Percentiles rank a stretch among this genome's conserved stretches.
Conservation (phyloP, 208 protist genomes). For the Wallacemonas sp. region DNA sequence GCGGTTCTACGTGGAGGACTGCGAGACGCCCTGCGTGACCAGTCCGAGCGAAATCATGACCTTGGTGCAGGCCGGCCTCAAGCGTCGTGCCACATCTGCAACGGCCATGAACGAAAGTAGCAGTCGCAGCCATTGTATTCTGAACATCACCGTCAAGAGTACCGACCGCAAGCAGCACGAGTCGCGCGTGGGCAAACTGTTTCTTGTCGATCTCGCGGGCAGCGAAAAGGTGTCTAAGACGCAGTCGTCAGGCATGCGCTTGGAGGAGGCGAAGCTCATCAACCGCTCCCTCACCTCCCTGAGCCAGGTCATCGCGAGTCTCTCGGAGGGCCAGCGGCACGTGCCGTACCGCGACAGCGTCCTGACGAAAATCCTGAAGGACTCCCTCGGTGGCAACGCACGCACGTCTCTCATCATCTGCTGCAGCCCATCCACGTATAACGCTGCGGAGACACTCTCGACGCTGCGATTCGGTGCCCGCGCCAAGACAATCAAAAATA, state of each 20-base stretch:
- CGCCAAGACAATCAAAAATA: slow-evolving; percentile 86
- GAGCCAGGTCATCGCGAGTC: slow-evolving; percentile 79
- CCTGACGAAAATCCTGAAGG: slow-evolving; percentile 86
- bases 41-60: slow-evolving; percentile 83
- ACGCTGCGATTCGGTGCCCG: slow-evolving; percentile 86
- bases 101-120: slow-evolving; percentile 89
- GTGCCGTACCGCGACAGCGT: slow-evolving; percentile 90
- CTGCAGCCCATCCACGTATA: slow-evolving; percentile 77
- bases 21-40: slow-evolving; percentile 82
- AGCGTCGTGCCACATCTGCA: slow-evolving; percentile 72
- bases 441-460: slow-evolving; percentile 87
- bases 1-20: slow-evolving; percentile 90
- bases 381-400: slow-evolving; percentile 89
- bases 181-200: slow-evolving; percentile 84
- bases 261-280: slow-evolving; percentile 94
- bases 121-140: slow-evolving; percentile 85
- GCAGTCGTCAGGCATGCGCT: slow-evolving; percentile 67
- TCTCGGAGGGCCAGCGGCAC: slow-evolving; percentile 69
- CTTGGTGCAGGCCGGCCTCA: slow-evolving; percentile 71
- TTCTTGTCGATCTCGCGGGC: slow-evolving; percentile 90
- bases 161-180: slow-evolving; percentile 48
- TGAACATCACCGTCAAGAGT: slow-evolving; percentile 81
- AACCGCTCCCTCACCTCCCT: slow-evolving; percentile 90
- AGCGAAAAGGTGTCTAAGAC: slow-evolving; percentile 90
- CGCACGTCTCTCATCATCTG: slow-evolving; percentile 90